Conservation (phyloP, 192 early-diverging fungal species). For the Rhizoclosmatium sp. region DNA sequence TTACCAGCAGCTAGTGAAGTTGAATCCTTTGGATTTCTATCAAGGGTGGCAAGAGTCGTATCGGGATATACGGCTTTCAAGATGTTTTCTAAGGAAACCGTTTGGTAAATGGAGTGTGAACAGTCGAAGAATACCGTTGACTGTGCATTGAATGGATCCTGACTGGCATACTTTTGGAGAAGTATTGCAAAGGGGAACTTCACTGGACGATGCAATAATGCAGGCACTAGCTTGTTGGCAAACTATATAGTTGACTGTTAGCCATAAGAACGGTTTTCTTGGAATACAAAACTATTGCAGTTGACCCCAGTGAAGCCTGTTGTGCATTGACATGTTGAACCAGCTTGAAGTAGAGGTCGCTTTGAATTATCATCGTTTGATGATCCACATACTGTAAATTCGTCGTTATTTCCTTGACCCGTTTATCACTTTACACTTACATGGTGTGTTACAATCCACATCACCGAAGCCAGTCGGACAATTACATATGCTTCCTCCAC, state of each 20-base stretch:
- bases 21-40: slow-evolving; percentile 1
- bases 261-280: background rate
- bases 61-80: slow-evolving; percentile 19
- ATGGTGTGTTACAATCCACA: slow-evolving; percentile 31
- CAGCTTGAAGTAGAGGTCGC: slow-evolving; percentile 8
- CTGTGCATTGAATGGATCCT: slow-evolving; percentile 28
- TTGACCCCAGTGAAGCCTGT: slow-evolving; percentile 22
- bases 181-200: slow-evolving; percentile 37
- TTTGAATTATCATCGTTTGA: slow-evolving; percentile 7
- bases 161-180: slow-evolving; percentile 24
- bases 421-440: background rate
- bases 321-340: slow-evolving; percentile 11
- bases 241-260: background rate
- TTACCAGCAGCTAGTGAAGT: slow-evolving; percentile 10
- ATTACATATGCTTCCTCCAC: slow-evolving; percentile 21
- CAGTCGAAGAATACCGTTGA: slow-evolving; percentile 15
- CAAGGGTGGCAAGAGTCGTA: slow-evolving; percentile 3
- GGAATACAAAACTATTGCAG: slow-evolving; percentile 26
- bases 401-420: background rate
- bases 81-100: slow-evolving; percentile 1
- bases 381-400: slow-evolving; percentile 27
- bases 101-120: background rate
- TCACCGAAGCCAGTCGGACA: slow-evolving; percentile 24
- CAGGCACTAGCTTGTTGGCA: background rate
- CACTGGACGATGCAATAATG: slow-evolving; percentile 4